Base-by-base conservation (phyloP, 306 rosid species). In the Lathyrus sativus region DNA sequence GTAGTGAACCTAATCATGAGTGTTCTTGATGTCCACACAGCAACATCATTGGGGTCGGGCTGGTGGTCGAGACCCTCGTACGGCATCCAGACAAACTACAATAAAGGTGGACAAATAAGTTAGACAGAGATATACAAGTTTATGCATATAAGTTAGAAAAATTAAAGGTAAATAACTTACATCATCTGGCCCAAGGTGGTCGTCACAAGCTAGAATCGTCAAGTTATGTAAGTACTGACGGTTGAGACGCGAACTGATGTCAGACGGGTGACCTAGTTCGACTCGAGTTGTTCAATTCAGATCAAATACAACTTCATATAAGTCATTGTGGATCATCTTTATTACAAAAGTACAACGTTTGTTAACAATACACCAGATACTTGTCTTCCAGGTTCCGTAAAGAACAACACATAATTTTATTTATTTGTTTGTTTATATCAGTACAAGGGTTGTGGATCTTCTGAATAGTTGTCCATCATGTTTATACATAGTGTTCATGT, bases 361-460 rank as follows among this genome's bases (percentile, higher is more conserved):
- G 31, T 59, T 14, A 43, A 50, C 64, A 43, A 28, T 28, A 57
- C 37, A n/a, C n/a, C 10, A 6, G 51, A 19, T 64, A 33, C 41
- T 28, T 53, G 68, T 67, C 43, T 28, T 67, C 28, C 35, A 43
- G 58, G 58, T 62, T 60, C 44, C 45, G 38, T 62, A 56, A 56
- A 56, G 67, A 56, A 48, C 24, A 8, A 59, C 29, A 9, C 59
- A 37, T 61, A n/a, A 13, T 49, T 72, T 10, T 71, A 45, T 22
- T 53, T 71, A 14, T 72, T 55, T 74, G 28, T 15, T 61, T 75
- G 61, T 49, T 35, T 35, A 17, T 60, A 53, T 7, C 28, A 39
- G 33, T 72, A 41, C 70, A 38, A 39, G 13, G 54, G 18, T 28
- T 12, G n/a, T 72, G 69, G 41, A 56, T 61, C 67, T 61, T 44